Percentiles rank a stretch among this genome's conserved stretches.
Evolutionary conservation across 306 rosid genomes (phyloP).

Genomic region (Inga leiocalycina): DNA sequence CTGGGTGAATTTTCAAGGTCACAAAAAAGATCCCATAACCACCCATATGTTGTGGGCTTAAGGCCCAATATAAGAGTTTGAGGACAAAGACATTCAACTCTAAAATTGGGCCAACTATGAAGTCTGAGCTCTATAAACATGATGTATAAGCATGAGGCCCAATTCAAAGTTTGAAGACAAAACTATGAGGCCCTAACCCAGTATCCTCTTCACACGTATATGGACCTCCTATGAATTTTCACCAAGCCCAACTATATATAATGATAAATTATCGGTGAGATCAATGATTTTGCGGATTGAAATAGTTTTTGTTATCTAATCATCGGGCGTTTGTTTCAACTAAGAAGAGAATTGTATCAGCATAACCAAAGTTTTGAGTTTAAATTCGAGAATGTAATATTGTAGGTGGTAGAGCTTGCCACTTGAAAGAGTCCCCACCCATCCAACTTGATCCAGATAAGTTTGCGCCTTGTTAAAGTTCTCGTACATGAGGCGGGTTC

Average conservation of each 20-base stretch:
- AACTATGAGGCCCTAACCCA: background rate
- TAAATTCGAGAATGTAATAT: too few relatives aligned
- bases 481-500: too few relatives aligned
- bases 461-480: background rate
- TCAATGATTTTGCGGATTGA: too few relatives aligned
- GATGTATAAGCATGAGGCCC: background rate
- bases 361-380: too few relatives aligned
- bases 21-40: background rate
- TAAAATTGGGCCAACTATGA: background rate
- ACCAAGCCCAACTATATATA: background rate
- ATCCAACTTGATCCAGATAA: too few relatives aligned
- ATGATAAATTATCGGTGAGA: too few relatives aligned
- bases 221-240: background rate
- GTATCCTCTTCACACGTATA: background rate
- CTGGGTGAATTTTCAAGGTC: too few relatives aligned
- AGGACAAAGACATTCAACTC: background rate
- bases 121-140: background rate
- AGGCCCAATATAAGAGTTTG: background rate
- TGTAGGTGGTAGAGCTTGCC: background rate
- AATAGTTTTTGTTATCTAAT: too few relatives aligned
- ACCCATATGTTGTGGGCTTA: background rate
- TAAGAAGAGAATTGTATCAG: too few relatives aligned
- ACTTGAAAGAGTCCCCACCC: too few relatives aligned
- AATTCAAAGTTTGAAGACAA: background rate
- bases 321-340: too few relatives aligned